Evolutionary conservation across 345 rosid species (phyloP).

Genomic region (Crucihimalaya himalaica): DNA sequence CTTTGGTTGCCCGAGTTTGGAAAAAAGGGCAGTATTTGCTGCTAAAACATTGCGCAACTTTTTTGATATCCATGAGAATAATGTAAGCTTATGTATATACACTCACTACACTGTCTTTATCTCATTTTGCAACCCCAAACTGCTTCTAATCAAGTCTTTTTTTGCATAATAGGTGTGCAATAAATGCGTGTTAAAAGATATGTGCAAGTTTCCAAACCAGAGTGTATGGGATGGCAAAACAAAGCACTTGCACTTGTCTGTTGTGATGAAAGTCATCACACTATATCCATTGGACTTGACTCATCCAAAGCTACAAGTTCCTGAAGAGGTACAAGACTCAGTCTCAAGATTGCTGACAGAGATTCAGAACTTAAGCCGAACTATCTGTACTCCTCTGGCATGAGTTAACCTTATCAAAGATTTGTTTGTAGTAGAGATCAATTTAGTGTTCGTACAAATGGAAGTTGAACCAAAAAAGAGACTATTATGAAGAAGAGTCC

Average conservation of each 20-base stretch:
- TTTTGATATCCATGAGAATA: constrained; percentile 65
- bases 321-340: constrained; percentile 59
- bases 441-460: not conserved
- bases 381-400: constrained; percentile 39
- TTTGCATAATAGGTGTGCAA: constrained; percentile 62
- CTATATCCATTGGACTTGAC: constrained; percentile 58
- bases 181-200: constrained; percentile 57
- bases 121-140: not conserved
- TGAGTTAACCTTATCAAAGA: constrained; percentile 22
- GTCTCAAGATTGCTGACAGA: constrained; percentile 52
- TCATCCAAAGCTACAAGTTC: constrained; percentile 50
- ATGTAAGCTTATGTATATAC: constrained; percentile 44
- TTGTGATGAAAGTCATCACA: constrained; percentile 60
- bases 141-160: constrained; percentile 4
- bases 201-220: constrained; percentile 66
- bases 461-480: not conserved
- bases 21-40: constrained; percentile 50
- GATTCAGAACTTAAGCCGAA: constrained; percentile 55
- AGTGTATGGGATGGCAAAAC: constrained; percentile 49
- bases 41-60: constrained; percentile 73
- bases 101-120: constrained; percentile 10
- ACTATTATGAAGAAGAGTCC: not conserved
- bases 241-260: constrained; percentile 50
- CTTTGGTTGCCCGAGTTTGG: constrained; percentile 73
- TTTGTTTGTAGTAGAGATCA: constrained; percentile 19